Evolutionary conservation across 768 basidiomycete species (phyloP), one percentile per base, ranked within the genome.

Genomic region (Russula griseocarnosa): DNA sequence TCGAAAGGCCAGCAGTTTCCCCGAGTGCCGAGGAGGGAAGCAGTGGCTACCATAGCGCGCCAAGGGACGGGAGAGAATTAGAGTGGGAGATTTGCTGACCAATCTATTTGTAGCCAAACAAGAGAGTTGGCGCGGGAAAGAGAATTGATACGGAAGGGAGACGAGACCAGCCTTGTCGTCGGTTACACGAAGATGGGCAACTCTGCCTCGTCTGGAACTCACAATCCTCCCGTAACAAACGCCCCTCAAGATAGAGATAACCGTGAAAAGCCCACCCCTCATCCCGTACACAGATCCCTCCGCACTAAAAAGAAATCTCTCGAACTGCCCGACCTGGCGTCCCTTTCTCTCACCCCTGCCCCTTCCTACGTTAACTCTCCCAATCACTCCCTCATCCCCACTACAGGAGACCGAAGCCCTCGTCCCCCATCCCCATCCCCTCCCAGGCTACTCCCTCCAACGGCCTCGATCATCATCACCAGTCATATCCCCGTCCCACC

Each of bases 261-360:
- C 54, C 63, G 63, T 34, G 63, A 64, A 60, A 65, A 55, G 24
- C 47, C 24, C 34, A 13, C 47, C 74, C 75, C 22, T 73, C 74
- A 46, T 75, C 70, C 46, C 79, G 75, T 85, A 0, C 86, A 88
- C 73, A 77, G 78, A 36, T 86, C 87, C 50, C 75, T 89, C 62
- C 79, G 85, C 46, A 77, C 79, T 24, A 89, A 86, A 79, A 88
- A 87, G 75, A 83, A 80, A 71, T 87, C 86, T 0, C 82, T 91
- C 22, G 87, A 91, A 72, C 79, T 91, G 28, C 88, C 88, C 58
- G 88, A 90, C 77, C 84, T 91, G 69, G 81, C 81, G 14, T 75
- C 76, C 63, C 79, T 82, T 67, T 75, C 80, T 51, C 70, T 82
- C 65, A 78, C 81, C 61, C 79, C 79, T 62, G 74, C 74, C 55